Conservation (phyloP, 371 early-diverging fungal genomes). For the Mortierella sp. region DNA sequence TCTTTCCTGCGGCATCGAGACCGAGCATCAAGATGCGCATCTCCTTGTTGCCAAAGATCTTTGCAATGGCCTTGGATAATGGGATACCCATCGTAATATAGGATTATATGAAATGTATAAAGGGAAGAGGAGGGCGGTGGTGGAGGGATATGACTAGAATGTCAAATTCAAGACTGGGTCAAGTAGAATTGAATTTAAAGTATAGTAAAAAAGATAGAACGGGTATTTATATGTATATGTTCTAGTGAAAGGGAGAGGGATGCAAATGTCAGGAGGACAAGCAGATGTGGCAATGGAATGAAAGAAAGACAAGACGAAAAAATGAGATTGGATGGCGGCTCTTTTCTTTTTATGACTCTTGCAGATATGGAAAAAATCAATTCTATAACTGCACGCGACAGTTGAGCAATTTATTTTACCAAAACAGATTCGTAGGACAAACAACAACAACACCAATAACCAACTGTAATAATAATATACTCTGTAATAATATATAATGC, state of each 20-base stretch:
- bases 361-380: neutral
- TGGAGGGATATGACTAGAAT: neutral
- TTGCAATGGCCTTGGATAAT: conserved; percentile 65
- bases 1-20: conserved; percentile 95
- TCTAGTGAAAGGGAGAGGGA: neutral
- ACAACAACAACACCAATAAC: no score
- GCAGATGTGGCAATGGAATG: neutral
- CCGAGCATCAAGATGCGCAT: conserved; percentile 94
- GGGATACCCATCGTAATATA: conserved; percentile 42
- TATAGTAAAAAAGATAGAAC: neutral
- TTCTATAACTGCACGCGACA: neutral
- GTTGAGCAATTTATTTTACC: neutral
- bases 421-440: no score
- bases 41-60: conserved; percentile 87
- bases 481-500: no score
- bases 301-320: neutral
- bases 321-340: no score
- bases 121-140: neutral
- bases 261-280: neutral
- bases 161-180: neutral
- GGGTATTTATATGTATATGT: neutral
- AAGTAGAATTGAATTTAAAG: neutral
- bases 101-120: neutral
- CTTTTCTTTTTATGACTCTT: no score
- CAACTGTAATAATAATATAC: no score